Base-by-base conservation (phyloP, 768 basidiomycete species). In the Rickenella mellea region DNA sequence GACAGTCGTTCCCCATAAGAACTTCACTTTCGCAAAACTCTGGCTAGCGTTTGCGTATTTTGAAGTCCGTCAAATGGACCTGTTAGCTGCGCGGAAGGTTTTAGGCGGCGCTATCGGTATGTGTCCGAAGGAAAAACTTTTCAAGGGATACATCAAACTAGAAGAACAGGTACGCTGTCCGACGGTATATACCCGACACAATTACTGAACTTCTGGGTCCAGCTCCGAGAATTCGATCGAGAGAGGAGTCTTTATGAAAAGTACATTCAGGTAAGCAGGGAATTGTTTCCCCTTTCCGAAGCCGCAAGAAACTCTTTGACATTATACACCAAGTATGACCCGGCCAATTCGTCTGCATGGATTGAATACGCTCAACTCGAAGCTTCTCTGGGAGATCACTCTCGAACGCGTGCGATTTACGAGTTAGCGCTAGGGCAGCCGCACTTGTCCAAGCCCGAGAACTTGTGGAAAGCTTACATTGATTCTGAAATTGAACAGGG, bases 11-110 rank as follows among this genome's bases (percentile, higher is more conserved):
- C 71, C 71, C 2, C 70, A 74, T 52, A 67, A 68, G 46, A 50
- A 56, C 11, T 74, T 74, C 57, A 73, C 71, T 1, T 74, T 74
- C 43, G 70, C 71, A 38, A 74, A 74, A 60, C 59, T 72, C 9
- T 74, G 71, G 71, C 51, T 65, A 10, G 49, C 65, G 12, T 72
- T 65, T 43, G 69, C 71, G 8, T 55, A 65, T 46, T 74, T 74
- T 43, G 71, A 74, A 52, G 53, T 73, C 17, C 62, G 71, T 15
- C 62, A 62, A 42, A 35, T 35, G 27, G 64, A 70, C 40, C 51
- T 74, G 15, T 55, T 51, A 3, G 65, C 68, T 8, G 71, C 70
- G 14, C 54, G 70, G 26, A 73, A 73, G 51, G 59, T 70, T 9
- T 55, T 73, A 19, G 71, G 71, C 0, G 62, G 68, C 2, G 66